These are phyloP conservation scores for Xylaria sp. DNA, from an alignment of 2,329 filamentous ascomycete species.

Conservation along the genomic window DNA sequence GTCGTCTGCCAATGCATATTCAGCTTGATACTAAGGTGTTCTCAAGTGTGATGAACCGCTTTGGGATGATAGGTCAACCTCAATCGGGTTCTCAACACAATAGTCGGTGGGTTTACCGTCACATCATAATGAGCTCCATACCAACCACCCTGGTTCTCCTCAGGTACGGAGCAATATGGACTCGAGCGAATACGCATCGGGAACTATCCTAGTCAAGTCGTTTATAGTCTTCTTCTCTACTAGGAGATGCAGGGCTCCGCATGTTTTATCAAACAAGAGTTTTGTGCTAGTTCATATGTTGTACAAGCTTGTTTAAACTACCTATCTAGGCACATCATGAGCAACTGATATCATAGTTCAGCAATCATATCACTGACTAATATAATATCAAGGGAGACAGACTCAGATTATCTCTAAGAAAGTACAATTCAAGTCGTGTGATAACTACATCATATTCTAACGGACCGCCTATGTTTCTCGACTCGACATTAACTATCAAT, in stretches of 20 bases:
- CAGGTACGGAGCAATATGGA: conserved; percentile 17
- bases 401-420: not conserved
- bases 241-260: not conserved
- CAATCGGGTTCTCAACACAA: conserved; percentile 3
- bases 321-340: conserved; percentile 2
- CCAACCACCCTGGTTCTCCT: not conserved
- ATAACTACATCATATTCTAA: not conserved
- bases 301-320: not conserved
- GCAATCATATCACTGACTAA: not conserved
- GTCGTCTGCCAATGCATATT: conserved; percentile 18
- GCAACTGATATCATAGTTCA: conserved; percentile 1
- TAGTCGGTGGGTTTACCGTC: conserved; percentile 10
- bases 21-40: conserved; percentile 21
- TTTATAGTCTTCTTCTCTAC: not conserved
- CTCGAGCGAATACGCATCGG: not conserved
- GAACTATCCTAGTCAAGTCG: not conserved
- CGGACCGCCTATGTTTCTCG: not conserved
- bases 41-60: conserved; percentile 1
- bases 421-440: not conserved
- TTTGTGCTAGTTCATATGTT: not conserved
- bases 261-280: not conserved
- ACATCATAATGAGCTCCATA: conserved; percentile 13
- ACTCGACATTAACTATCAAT: not conserved
- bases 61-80: not conserved
- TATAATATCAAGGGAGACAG: not conserved